phyloP scores from a whole-genome alignment of 2,329 filamentous ascomycete species.

The Arthrobotrys megalospora region DNA sequence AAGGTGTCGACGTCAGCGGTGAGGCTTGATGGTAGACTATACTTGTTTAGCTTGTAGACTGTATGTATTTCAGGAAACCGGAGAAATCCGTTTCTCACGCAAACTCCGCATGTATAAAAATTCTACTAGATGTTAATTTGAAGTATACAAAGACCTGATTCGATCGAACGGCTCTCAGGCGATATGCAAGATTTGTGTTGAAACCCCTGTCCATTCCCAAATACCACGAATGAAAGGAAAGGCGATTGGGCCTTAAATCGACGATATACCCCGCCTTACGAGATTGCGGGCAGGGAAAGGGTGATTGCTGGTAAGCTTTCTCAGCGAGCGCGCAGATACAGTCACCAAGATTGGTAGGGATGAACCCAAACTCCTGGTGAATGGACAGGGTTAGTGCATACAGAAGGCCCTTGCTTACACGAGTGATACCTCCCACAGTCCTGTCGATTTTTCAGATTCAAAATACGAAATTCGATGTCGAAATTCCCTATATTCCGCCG shows the following conservation, averaged over 20 bases:
- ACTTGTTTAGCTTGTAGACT: neutral
- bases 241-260: conserved; percentile 40
- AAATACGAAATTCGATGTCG: conserved; percentile 42
- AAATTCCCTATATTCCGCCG: neutral
- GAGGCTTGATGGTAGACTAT: conserved; percentile 7
- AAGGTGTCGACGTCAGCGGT: conserved; percentile 8
- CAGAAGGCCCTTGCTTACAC: conserved; percentile 44
- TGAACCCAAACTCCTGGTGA: conserved; percentile 30
- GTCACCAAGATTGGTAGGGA: conserved; percentile 41
- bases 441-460: conserved; percentile 14
- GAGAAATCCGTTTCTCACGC: conserved; percentile 16
- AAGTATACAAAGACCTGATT: neutral
- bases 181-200: conserved; percentile 29
- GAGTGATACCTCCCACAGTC: conserved; percentile 34
- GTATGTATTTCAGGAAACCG: neutral
- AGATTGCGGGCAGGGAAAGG: conserved; percentile 52
- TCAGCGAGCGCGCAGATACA: conserved; percentile 25
- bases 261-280: conserved; percentile 44
- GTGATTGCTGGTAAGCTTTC: conserved; percentile 37
- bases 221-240: conserved; percentile 37
- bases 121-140: neutral
- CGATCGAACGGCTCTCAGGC: conserved; percentile 3
- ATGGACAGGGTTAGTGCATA: conserved; percentile 55
- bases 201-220: conserved; percentile 18
- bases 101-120: neutral